These are phyloP conservation scores for Myxozyma monticola DNA, from an alignment of 805 yeast genomes.

Conservation along the genomic window DNA sequence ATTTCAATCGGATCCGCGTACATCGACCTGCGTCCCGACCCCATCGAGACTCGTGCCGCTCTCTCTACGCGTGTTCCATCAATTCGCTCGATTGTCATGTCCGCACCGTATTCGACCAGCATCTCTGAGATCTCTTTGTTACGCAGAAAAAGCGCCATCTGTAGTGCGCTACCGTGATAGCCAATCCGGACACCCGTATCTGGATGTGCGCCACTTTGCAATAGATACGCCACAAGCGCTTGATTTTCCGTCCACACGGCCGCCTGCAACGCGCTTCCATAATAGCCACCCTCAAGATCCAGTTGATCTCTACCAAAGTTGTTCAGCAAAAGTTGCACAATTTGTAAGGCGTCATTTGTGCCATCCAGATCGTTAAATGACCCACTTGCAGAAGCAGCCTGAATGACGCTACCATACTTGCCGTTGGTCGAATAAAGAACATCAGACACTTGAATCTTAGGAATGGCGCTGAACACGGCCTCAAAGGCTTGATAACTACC, in stretches of 20 bases:
- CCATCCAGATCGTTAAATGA: background rate
- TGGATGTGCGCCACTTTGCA: background rate
- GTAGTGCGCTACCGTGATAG: background rate
- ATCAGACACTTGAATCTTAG: background rate
- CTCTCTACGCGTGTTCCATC: background rate
- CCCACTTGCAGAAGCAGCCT: background rate
- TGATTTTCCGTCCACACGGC: conserved; percentile 1
- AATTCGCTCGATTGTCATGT: background rate
- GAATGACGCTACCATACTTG: background rate
- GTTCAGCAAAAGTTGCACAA: background rate
- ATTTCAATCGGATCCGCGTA: background rate
- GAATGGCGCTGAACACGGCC: background rate
- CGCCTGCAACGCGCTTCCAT: conserved; percentile 4
- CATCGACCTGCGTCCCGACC: background rate
- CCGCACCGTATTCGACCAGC: background rate
- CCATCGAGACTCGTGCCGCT: background rate
- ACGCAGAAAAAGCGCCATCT: background rate
- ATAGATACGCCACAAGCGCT: background rate
- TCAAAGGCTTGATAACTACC: background rate
- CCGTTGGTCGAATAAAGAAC: background rate
- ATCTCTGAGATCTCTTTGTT: background rate
- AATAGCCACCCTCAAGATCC: background rate
- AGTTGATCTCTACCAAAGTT: background rate
- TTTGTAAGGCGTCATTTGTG: background rate
- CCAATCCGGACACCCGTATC: background rate